phyloP scores from a whole-genome alignment of 306 rosid genomes.

The Lagenaria siceraria region DNA sequence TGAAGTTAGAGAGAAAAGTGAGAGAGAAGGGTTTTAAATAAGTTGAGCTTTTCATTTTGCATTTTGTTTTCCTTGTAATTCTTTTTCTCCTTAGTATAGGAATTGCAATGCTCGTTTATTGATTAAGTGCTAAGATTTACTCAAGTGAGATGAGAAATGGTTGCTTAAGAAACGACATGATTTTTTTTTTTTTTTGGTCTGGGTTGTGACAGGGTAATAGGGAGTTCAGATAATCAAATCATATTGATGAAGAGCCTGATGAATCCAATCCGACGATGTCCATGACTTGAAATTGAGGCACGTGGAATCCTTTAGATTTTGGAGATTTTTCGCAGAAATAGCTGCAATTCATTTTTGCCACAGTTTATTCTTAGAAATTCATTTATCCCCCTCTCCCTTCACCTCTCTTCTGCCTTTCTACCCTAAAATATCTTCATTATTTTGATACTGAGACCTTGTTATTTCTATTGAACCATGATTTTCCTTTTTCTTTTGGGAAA shows the following conservation, averaged over 20 bases:
- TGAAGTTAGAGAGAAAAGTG: too few species aligned
- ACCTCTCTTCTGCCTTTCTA: not conserved
- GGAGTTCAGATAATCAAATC: not conserved
- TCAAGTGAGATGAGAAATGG: not conserved
- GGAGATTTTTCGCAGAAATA: conserved; percentile 1
- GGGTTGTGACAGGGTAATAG: conserved; percentile 1
- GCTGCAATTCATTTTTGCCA: conserved; percentile 12
- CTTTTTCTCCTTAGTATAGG: too few species aligned
- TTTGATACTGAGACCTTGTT: conserved; percentile 7
- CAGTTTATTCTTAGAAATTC: conserved; percentile 6
- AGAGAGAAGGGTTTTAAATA: too few species aligned
- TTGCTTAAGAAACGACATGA: not conserved
- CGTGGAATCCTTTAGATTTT: conserved; percentile 2
- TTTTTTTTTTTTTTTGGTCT: not conserved
- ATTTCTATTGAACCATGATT: not conserved
- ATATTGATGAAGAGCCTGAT: conserved; percentile 3
- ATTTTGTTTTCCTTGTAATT: too few species aligned
- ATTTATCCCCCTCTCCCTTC: not conserved
- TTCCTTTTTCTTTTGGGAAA: not conserved
- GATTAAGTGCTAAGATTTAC: not conserved
- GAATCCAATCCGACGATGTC: conserved; percentile 1
- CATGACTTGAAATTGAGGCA: not conserved
- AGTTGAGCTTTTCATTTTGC: too few species aligned
- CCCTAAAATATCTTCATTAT: conserved; percentile 5
- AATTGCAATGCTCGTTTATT: too few species aligned